Evolutionary conservation across 2,329 filamentous ascomycete species (phyloP), one percentile per base, ranked within the genome.

Genomic region (Diplocarpon mali): DNA sequence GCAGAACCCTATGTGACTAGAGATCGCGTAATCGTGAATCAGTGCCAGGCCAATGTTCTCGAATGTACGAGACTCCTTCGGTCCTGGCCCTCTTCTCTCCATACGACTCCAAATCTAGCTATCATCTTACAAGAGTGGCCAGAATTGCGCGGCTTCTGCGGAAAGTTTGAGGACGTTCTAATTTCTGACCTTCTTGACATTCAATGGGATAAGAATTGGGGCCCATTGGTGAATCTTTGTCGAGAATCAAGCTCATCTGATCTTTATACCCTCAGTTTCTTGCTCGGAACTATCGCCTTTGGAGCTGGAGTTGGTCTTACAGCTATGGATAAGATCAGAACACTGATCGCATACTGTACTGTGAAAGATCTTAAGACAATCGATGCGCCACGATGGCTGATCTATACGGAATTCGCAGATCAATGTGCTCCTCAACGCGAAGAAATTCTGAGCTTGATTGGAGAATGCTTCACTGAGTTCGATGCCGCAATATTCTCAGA

Each of bases 291-390:
- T 24, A 24, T 24, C 20, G 65, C 63, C 1, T 52, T 64, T 0
- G 54, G 76, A 47, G 54, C 60, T 0, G 20, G 55, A 47, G 54
- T 60, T 0, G 20, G 55, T 0, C 50, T 60, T 24, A 57, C 59
- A 1, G 57, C 71, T n/a, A 64, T 71, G 54, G 51, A 56, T 0
- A 36, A 69, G 0, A 37, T 76, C 1, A 61, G 64, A 35, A 59
- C 65, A 0, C 52, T 79, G 1, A 58, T 69, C 5, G 66, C 70
- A 0, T 75, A 70, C 52, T 61, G 63, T 1, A 51, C 69, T 0
- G 53, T 69, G 13, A 50, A 62, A 0, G 61, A 64, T 0, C 50
- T 76, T 1, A 67, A 64, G 41, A 34, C 11, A 1, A 44, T 72
- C 1, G 5, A 53, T 1, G 57, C 67, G 2, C 70, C 70, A 0